Conservation (phyloP, 176 grass and related monocot species). For the Chrysopogon serrulatus region DNA sequence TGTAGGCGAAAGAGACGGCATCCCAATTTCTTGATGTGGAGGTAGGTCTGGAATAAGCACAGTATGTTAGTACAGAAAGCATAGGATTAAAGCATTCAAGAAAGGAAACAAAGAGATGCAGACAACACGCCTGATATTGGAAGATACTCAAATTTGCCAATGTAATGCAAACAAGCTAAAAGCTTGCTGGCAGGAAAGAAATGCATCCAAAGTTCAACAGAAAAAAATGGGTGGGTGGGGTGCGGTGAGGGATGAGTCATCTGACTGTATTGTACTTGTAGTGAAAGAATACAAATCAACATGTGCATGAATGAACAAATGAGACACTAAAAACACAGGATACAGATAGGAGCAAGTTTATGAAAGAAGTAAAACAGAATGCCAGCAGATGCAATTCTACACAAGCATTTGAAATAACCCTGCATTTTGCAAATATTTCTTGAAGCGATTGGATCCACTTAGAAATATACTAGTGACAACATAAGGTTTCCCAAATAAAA, state of each 20-base stretch:
- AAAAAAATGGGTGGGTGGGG: neutral
- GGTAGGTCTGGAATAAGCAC: constrained; percentile 63
- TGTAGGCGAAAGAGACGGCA: constrained; percentile 95
- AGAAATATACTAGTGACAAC: neutral
- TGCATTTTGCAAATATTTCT: neutral
- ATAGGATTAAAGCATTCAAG: neutral
- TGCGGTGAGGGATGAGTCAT: neutral
- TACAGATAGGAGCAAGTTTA: neutral
- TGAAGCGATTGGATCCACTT: neutral
- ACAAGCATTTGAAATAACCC: neutral
- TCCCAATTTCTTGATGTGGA: constrained; percentile 77
- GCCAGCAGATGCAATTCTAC: neutral
- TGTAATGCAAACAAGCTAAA: constrained; percentile 5
- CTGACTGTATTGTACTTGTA: neutral
- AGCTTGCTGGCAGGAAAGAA: neutral
- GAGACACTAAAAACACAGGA: neutral
- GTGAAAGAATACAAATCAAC: neutral
- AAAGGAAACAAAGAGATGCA: neutral
- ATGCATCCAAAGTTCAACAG: neutral
- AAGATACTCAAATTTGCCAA: neutral
- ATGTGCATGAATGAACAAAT: neutral
- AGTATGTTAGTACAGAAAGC: constrained; percentile 8
- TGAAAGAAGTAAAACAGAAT: neutral
- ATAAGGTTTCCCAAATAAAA: neutral
- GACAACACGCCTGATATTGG: neutral